Percentiles rank a stretch among this genome's conserved stretches.
phyloP scores from a whole-genome alignment of 192 early-diverging fungal species.

The Coemansia sp. region DNA sequence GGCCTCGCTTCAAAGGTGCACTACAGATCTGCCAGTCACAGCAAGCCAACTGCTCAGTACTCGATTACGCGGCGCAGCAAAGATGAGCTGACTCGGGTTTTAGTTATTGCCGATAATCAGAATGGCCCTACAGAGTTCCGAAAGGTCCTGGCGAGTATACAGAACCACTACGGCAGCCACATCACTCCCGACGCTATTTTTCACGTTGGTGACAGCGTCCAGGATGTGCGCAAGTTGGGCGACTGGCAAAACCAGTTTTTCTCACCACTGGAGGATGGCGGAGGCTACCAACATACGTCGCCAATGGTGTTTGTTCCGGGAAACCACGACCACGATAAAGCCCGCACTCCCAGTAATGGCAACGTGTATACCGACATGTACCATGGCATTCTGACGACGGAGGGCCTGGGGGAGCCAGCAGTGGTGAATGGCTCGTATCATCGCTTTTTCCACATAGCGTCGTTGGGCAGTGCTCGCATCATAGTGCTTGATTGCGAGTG shows the following conservation, averaged over 20 bases:
- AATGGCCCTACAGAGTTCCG: constrained; percentile 31
- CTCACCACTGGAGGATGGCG: constrained; percentile 59
- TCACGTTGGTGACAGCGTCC: constrained; percentile 71
- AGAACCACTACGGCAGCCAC: constrained; percentile 5
- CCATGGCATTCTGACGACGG: constrained; percentile 29
- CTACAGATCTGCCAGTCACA: constrained; percentile 25
- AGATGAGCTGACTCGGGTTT: constrained; percentile 4
- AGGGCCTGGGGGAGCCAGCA: constrained; percentile 4
- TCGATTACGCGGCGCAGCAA: constrained; percentile 14
- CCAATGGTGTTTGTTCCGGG: constrained; percentile 71
- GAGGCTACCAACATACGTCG: constrained; percentile 53
- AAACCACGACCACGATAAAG: constrained; percentile 70
- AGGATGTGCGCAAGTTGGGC: constrained; percentile 54
- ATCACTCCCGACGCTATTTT: constrained; percentile 53
- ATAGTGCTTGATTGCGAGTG: constrained; percentile 70
- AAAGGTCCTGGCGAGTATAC: constrained; percentile 10
- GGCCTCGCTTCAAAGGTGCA: constrained; percentile 11
- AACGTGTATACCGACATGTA: constrained; percentile 49
- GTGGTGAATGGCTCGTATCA: constrained; percentile 33
- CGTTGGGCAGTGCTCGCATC: constrained; percentile 60
- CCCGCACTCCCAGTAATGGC: constrained; percentile 49
- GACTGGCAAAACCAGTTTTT: constrained; percentile 73
- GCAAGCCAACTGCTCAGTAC: constrained; percentile 14
- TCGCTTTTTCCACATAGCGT: constrained; percentile 35
- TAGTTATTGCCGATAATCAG: constrained; percentile 49